These are phyloP conservation scores for Corynespora cassiicola DNA, from an alignment of 2,329 filamentous ascomycete species.

Conservation along the genomic window DNA sequence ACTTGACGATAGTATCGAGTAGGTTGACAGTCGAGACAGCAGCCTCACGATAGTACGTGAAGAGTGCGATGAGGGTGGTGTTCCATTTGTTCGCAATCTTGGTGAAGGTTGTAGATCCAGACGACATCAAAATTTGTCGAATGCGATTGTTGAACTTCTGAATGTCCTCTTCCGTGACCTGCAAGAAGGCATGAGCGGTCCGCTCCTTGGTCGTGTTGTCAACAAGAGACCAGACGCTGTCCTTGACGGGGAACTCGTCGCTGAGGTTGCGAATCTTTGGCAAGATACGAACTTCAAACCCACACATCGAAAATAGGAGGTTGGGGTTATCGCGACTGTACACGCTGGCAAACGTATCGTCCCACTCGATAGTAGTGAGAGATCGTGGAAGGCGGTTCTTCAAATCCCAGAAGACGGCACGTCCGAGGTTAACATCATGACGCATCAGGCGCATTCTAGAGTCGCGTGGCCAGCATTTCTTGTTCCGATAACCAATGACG, in stretches of 20 bases:
- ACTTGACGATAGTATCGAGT: constrained; percentile 98
- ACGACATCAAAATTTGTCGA: constrained; percentile 98
- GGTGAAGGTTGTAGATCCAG: constrained; percentile 98
- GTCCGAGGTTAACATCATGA: constrained; percentile 96
- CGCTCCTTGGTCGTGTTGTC: constrained; percentile 97
- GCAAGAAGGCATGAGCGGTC: constrained; percentile 95
- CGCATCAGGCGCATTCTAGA: constrained; percentile 98
- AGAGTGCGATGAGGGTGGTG: constrained; percentile 92
- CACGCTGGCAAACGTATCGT: constrained; percentile 96
- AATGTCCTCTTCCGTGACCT: constrained; percentile 97
- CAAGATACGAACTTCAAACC: constrained; percentile 95
- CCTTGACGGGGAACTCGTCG: constrained; percentile 96
- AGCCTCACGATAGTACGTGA: constrained; percentile 98
- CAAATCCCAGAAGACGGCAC: constrained; percentile 98
- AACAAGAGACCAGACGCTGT: constrained; percentile 97
- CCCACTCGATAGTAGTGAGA: constrained; percentile 98
- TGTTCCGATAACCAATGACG: constrained; percentile 98
- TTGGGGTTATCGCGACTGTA: constrained; percentile 99
- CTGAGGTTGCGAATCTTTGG: constrained; percentile 95
- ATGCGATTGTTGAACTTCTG: constrained; percentile 99
- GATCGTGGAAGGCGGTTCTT: constrained; percentile 96
- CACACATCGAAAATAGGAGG: constrained; percentile 94
- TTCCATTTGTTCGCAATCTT: constrained; percentile 99
- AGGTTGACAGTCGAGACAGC: constrained; percentile 94
- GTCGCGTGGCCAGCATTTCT: constrained; percentile 99